These are phyloP conservation scores for Boletus rubescentipes DNA, from an alignment of 768 basidiomycete species.

Conservation along the genomic window DNA sequence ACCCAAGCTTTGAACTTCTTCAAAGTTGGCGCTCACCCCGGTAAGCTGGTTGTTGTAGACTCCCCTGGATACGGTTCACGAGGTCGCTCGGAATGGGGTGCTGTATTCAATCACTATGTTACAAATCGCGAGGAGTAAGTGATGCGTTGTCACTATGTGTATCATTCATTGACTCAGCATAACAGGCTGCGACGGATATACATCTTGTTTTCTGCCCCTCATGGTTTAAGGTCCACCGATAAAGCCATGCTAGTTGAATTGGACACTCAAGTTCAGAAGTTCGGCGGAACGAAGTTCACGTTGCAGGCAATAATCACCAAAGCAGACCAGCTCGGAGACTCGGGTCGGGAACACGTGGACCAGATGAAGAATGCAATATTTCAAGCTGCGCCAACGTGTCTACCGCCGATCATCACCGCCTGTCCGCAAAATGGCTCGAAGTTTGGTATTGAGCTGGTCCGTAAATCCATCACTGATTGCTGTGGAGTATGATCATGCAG, in stretches of 20 bases:
- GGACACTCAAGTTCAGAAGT: slow-evolving; percentile 29
- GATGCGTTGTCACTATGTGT: background rate
- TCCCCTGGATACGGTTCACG: slow-evolving; percentile 78
- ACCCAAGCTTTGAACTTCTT: slow-evolving; percentile 74
- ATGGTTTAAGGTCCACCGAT: slow-evolving; percentile 58
- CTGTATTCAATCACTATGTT: slow-evolving; percentile 64
- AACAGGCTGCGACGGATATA: slow-evolving; percentile 67
- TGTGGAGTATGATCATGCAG: slow-evolving; percentile 41
- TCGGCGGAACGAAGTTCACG: slow-evolving; percentile 47
- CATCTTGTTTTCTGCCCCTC: slow-evolving; percentile 67
- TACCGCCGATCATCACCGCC: slow-evolving; percentile 62
- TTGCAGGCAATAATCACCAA: slow-evolving; percentile 76
- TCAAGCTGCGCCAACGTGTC: slow-evolving; percentile 54
- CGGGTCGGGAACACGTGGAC: slow-evolving; percentile 37
- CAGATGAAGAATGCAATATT: slow-evolving; percentile 52
- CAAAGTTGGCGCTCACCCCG: slow-evolving; percentile 54
- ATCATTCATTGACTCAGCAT: background rate
- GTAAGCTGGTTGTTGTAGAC: slow-evolving; percentile 69
- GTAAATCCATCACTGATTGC: slow-evolving; percentile 58
- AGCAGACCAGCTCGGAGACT: slow-evolving; percentile 48
- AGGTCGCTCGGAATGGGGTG: slow-evolving; percentile 75
- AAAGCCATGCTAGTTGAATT: slow-evolving; percentile 60
- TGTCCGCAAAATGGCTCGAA: slow-evolving; percentile 46
- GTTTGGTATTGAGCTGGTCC: slow-evolving; percentile 57
- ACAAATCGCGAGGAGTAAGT: slow-evolving; percentile 60